Evolutionary conservation across 805 yeast species (phyloP).

Genomic region (Lachancea sp.): DNA sequence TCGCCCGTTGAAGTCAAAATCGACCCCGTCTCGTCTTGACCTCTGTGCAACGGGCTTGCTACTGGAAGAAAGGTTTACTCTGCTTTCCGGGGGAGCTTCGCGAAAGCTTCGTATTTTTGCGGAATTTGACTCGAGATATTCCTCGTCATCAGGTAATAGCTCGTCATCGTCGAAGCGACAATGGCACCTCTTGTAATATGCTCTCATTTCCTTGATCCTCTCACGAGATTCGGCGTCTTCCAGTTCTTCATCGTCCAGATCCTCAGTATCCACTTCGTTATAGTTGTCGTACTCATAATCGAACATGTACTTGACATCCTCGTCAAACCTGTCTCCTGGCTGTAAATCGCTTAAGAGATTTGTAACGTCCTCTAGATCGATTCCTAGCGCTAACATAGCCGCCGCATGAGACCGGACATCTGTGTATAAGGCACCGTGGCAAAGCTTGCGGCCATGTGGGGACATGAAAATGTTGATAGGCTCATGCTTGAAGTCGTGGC

Average conservation of each 20-base stretch:
- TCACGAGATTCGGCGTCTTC: conserved; percentile 17
- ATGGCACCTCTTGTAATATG: conserved; percentile 32
- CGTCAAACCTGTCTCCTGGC: conserved; percentile 60
- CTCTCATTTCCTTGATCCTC: conserved; percentile 17
- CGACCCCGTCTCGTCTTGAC: conserved; percentile 32
- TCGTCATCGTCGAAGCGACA: conserved; percentile 36
- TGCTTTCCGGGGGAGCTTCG: conserved; percentile 8
- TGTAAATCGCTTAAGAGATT: conserved; percentile 51
- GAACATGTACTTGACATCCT: conserved; percentile 56
- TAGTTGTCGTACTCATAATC: conserved; percentile 47
- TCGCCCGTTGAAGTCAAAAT: conserved; percentile 52
- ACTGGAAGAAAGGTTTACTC: background rate
- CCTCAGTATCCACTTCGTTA: conserved; percentile 31
- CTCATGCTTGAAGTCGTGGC: conserved; percentile 54
- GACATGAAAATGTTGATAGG: conserved; percentile 55
- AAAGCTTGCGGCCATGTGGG: conserved; percentile 57
- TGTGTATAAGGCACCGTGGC: conserved; percentile 52
- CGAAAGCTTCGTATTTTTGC: conserved; percentile 14
- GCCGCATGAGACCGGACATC: conserved; percentile 56
- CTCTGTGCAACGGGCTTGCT: conserved; percentile 33
- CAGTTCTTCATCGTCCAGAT: conserved; percentile 17
- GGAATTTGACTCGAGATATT: conserved; percentile 20
- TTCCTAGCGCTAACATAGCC: conserved; percentile 45
- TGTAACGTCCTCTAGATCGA: conserved; percentile 43
- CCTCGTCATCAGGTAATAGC: conserved; percentile 21